phyloP scores from a whole-genome alignment of 495 filamentous ascomycete genomes.

The Parathielavia appendiculata region DNA sequence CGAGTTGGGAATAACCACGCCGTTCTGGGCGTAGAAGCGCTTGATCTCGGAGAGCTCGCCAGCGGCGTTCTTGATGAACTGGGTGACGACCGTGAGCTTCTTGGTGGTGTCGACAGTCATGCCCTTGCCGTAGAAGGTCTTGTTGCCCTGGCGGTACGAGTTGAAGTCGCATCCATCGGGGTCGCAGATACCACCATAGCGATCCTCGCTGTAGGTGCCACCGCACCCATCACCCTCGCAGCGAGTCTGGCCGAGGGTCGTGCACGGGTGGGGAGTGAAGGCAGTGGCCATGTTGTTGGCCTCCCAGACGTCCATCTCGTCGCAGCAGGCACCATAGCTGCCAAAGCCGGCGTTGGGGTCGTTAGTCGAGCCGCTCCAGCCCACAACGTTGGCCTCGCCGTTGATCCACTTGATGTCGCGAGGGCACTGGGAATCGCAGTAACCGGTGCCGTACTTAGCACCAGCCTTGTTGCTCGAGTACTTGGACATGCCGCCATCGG shows the following conservation, averaged over 20 bases:
- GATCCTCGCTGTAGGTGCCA: constrained; percentile 46
- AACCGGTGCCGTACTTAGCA: constrained; percentile 54
- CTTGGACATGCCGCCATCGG: constrained; percentile 49
- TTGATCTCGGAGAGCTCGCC: constrained; percentile 59
- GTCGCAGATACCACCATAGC: constrained; percentile 61
- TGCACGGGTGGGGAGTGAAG: constrained; percentile 64
- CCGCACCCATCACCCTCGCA: constrained; percentile 51
- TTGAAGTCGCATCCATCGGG: constrained; percentile 74
- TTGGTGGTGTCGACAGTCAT: constrained; percentile 59
- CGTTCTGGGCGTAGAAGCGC: constrained; percentile 68
- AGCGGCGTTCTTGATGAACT: constrained; percentile 51
- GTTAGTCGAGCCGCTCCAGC: constrained; percentile 54
- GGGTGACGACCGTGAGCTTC: constrained; percentile 69
- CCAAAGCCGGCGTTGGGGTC: constrained; percentile 57
- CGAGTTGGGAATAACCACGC: constrained; percentile 54
- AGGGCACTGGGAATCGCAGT: constrained; percentile 57
- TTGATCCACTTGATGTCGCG: constrained; percentile 50
- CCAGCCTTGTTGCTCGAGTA: constrained; percentile 53
- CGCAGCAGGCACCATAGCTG: constrained; percentile 62
- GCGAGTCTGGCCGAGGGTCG: constrained; percentile 48
- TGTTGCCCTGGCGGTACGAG: constrained; percentile 61
- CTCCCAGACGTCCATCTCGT: constrained; percentile 72
- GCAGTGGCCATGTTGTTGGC: constrained; percentile 62
- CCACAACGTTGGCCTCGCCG: constrained; percentile 54
- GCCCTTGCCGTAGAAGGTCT: constrained; percentile 56